These are phyloP conservation scores for Parmales sp. DNA, from an alignment of 108 stramenopile species.

Conservation along the genomic window DNA sequence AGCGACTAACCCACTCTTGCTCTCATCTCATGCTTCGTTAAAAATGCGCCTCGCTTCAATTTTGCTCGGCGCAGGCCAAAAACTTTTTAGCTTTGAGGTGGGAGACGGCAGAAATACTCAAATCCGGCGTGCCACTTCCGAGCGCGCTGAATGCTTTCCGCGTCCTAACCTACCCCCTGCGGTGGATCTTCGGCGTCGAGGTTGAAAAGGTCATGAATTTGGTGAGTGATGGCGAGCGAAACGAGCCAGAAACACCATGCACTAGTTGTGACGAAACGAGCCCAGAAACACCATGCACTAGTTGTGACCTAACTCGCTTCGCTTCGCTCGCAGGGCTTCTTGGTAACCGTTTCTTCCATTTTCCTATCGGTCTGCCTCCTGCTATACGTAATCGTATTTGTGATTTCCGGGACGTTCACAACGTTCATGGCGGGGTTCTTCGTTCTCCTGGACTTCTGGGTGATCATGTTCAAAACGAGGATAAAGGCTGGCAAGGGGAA, in stretches of 20 bases:
- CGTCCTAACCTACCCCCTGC: neutral
- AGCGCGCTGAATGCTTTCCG: neutral
- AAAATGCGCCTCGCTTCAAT: neutral
- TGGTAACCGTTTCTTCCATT: neutral
- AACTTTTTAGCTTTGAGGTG: neutral
- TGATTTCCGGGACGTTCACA: neutral
- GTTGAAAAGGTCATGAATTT: neutral
- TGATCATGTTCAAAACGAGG: no score
- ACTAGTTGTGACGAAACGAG: no score
- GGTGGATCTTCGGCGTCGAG: neutral
- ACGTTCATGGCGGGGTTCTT: neutral
- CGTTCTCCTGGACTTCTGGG: neutral
- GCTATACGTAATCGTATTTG: neutral
- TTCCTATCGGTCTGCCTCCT: neutral
- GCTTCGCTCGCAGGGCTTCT: no score
- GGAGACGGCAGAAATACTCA: neutral
- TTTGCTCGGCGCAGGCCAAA: constrained; percentile 3
- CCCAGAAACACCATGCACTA: no score
- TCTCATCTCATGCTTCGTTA: neutral
- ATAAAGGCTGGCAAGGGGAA: no score
- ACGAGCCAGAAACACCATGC: no score
- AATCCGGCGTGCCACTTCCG: neutral
- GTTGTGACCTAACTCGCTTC: no score
- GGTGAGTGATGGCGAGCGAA: no score
- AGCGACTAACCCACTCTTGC: no score